Conservation (phyloP, 2,329 filamentous ascomycete genomes). For the Botrytis sinoallii region DNA sequence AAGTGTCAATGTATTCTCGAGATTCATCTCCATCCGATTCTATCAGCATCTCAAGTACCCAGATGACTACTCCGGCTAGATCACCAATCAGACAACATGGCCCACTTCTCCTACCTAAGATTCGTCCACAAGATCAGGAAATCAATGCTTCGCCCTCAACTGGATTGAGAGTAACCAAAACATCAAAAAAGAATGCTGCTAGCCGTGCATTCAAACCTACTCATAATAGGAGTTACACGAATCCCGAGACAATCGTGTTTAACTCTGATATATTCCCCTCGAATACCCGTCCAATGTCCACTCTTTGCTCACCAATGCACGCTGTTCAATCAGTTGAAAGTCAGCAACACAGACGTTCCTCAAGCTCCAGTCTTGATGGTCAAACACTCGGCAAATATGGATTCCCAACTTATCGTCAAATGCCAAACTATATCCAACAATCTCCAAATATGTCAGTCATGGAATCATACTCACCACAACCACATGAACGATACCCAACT, state of each 20-base stretch:
- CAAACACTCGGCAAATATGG: constrained; percentile 66
- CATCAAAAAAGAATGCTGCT: constrained; percentile 33
- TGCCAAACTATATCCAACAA: constrained; percentile 53
- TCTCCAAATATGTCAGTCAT: constrained; percentile 30
- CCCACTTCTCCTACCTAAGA: constrained; percentile 78
- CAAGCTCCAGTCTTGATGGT: constrained; percentile 66
- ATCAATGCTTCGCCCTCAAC: constrained; percentile 54
- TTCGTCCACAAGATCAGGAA: constrained; percentile 78
- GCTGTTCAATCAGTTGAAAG: constrained; percentile 36
- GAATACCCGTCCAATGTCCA: constrained; percentile 34
- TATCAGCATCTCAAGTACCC: constrained; percentile 62
- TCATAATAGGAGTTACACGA: constrained; percentile 59
- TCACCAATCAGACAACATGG: constrained; percentile 77
- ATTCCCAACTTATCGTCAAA: constrained; percentile 80
- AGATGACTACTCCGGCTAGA: constrained; percentile 65
- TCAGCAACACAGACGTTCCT: constrained; percentile 57
- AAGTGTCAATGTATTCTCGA: constrained; percentile 55
- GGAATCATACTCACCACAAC: constrained; percentile 47
- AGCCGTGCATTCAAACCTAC: constrained; percentile 43
- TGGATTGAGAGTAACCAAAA: constrained; percentile 52
- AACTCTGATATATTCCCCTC: constrained; percentile 29
- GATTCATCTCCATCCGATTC: constrained; percentile 54
- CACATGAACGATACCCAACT: constrained; percentile 38
- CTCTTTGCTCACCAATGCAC: constrained; percentile 35
- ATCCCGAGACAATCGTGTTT: constrained; percentile 53